phyloP scores from a whole-genome alignment of 768 basidiomycete species.

The Amanita pallidorosea region DNA sequence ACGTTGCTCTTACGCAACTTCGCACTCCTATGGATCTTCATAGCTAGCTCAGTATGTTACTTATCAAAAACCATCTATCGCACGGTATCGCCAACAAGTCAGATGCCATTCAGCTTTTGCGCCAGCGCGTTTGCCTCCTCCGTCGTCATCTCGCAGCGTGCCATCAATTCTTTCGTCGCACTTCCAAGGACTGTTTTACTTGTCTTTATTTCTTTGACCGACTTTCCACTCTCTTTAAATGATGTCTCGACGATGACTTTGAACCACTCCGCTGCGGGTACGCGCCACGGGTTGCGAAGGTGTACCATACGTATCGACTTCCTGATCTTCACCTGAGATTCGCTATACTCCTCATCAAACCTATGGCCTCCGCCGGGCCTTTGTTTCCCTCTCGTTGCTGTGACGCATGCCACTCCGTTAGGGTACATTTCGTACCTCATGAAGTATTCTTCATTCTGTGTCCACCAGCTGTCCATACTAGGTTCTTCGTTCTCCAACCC shows the following conservation, averaged over 20 bases:
- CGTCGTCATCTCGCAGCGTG: slow-evolving; percentile 8
- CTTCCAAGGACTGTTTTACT: slow-evolving; percentile 5
- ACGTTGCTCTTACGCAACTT: no score
- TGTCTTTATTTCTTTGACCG: slow-evolving; percentile 5
- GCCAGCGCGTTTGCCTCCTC: neutral
- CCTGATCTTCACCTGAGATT: slow-evolving; percentile 17
- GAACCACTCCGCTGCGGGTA: slow-evolving; percentile 11
- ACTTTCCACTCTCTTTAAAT: slow-evolving; percentile 5
- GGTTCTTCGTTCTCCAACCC: slow-evolving; percentile 23
- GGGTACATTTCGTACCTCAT: slow-evolving; percentile 18
- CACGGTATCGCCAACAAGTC: no score
- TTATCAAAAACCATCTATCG: no score
- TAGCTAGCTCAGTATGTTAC: no score
- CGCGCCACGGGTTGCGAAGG: slow-evolving; percentile 7
- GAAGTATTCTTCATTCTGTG: slow-evolving; percentile 13
- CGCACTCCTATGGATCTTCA: neutral
- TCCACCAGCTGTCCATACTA: slow-evolving; percentile 7
- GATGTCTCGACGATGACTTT: slow-evolving; percentile 7
- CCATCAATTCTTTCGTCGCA: slow-evolving; percentile 6
- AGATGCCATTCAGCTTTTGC: neutral
- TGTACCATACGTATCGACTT: slow-evolving; percentile 6
- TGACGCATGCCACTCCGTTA: slow-evolving; percentile 26
- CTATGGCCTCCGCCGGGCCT: slow-evolving; percentile 7
- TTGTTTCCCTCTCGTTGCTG: slow-evolving; percentile 18
- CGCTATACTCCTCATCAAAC: slow-evolving; percentile 17